These are phyloP conservation scores for Penicillium sp. DNA, from an alignment of 2,329 filamentous ascomycete genomes.

Conservation along the genomic window DNA sequence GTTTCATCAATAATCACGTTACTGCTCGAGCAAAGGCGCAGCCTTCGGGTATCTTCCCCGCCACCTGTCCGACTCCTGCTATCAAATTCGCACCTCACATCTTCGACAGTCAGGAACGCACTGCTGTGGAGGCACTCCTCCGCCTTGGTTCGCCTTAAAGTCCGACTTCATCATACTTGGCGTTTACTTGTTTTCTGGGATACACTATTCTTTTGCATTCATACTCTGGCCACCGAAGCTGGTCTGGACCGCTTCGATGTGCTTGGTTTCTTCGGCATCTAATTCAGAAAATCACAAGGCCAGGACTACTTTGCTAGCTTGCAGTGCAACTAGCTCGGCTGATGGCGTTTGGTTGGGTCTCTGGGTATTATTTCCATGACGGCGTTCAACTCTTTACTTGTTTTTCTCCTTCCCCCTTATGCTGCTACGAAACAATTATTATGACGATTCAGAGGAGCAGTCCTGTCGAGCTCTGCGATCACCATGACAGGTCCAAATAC, in stretches of 20 bases:
- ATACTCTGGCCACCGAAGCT: constrained; percentile 24
- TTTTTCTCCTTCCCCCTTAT: constrained; percentile 8
- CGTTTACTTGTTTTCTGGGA: constrained; percentile 16
- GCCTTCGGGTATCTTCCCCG: constrained; percentile 18
- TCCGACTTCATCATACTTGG: constrained; percentile 24
- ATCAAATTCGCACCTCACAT: constrained; percentile 41
- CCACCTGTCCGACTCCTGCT: constrained; percentile 39
- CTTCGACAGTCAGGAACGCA: constrained; percentile 44
- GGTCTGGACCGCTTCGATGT: constrained; percentile 26
- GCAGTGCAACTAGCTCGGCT: constrained; percentile 11
- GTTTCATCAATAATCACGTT: constrained; percentile 32
- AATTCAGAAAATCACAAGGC: constrained; percentile 13
- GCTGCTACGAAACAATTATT: constrained; percentile 8
- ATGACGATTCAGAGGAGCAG: constrained; percentile 5
- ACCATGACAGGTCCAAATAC: constrained; percentile 7
- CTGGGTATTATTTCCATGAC: constrained; percentile 7
- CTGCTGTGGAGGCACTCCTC: constrained; percentile 49
- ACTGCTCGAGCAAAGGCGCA: constrained; percentile 22
- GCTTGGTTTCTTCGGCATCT: constrained; percentile 8
- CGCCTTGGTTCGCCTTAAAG: constrained; percentile 48
- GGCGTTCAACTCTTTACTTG: constrained; percentile 13
- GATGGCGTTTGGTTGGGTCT: constrained; percentile 7
- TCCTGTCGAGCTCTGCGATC: neutral
- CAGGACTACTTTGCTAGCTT: constrained; percentile 4
- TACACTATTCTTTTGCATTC: constrained; percentile 6